These are phyloP conservation scores for Penicillium hesseltinei DNA, from an alignment of 2,329 filamentous ascomycete species.

Conservation along the genomic window DNA sequence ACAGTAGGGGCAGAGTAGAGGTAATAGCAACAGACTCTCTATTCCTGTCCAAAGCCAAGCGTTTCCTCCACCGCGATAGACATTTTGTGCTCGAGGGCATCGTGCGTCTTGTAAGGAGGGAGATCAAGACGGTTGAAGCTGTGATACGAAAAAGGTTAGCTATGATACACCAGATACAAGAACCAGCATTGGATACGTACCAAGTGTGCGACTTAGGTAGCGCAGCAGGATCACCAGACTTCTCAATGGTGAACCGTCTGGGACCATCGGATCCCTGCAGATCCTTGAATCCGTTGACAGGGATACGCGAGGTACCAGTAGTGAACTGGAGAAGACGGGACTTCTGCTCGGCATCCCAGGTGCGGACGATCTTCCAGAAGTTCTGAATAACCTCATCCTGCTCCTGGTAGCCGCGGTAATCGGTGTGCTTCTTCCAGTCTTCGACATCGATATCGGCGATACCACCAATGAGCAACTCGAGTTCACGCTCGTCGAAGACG, in stretches of 20 bases:
- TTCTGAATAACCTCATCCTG: slow-evolving; percentile 95
- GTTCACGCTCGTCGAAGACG: slow-evolving; percentile 95
- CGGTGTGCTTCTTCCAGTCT: slow-evolving; percentile 99
- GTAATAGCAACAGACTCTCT: slow-evolving; percentile 37
- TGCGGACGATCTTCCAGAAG: slow-evolving; percentile 95
- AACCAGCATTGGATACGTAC: slow-evolving; percentile 55
- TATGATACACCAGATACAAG: background rate
- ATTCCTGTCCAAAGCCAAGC: slow-evolving; percentile 98
- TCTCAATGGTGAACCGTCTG: slow-evolving; percentile 94
- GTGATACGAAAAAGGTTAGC: slow-evolving; percentile 22
- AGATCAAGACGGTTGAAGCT: slow-evolving; percentile 98
- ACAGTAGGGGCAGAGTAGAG: slow-evolving; percentile 6
- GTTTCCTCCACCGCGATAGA: slow-evolving; percentile 98
- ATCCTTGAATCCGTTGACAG: slow-evolving; percentile 99
- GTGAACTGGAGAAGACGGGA: slow-evolving; percentile 94
- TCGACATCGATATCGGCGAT: slow-evolving; percentile 99
- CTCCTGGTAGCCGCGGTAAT: slow-evolving; percentile 98
- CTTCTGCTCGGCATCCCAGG: slow-evolving; percentile 98
- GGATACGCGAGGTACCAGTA: slow-evolving; percentile 94
- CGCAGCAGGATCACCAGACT: slow-evolving; percentile 86
- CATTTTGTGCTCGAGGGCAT: slow-evolving; percentile 82
- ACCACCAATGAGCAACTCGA: slow-evolving; percentile 94
- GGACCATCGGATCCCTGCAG: slow-evolving; percentile 95
- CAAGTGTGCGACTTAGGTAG: slow-evolving; percentile 97
- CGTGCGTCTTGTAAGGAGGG: slow-evolving; percentile 85